Base-by-base conservation (phyloP, 2,329 filamentous ascomycete species). In the Pezicula rhizophila region DNA sequence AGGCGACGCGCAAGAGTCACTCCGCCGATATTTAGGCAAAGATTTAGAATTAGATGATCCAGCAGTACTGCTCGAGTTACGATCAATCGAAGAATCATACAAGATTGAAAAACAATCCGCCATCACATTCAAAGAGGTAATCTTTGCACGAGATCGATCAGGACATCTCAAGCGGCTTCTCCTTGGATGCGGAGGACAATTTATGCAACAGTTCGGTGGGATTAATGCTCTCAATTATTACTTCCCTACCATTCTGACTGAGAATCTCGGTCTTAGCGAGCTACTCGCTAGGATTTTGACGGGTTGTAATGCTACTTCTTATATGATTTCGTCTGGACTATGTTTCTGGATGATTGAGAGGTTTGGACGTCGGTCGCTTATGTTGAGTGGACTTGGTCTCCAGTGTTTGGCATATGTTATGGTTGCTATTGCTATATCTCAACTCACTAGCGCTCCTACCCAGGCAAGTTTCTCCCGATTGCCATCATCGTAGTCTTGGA, bases 321-420 rank as follows among this genome's bases (percentile, higher is more conserved):
- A 69, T 52, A 66, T 67, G 47, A 49, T 68, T 6, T 64, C 66
- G 1, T 67, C 65, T 0, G 60, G 63, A 8, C 59, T 68, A 4
- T 64, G 66, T 2, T 51, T 68, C 6, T 65, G 64, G 20, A 58
- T 66, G 11, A 73, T 74, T 46, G 71, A 74, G 64, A 74, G 79
- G 2, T 76, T 83, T 4, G 83, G 83, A 11, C 80, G 85, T 35
- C 76, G 85, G 14, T 78, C 79, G 60, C 75, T 89, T 53, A 87
- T 89, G 82, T 78, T 86, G 52, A 84, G 84, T 47, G 78, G 79
- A 0, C 66, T 76, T 25, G 80, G 79, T 31, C 46, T 54, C n/a
- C 52, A 54, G 20, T 52, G 52, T 39, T 31, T 50, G 17, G 52
- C 52, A 31, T 54, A 54, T 20, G 39, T 52, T 3, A 52, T 52